Conservation (phyloP, 371 early-diverging fungal genomes). For the Mortierella sp. region DNA sequence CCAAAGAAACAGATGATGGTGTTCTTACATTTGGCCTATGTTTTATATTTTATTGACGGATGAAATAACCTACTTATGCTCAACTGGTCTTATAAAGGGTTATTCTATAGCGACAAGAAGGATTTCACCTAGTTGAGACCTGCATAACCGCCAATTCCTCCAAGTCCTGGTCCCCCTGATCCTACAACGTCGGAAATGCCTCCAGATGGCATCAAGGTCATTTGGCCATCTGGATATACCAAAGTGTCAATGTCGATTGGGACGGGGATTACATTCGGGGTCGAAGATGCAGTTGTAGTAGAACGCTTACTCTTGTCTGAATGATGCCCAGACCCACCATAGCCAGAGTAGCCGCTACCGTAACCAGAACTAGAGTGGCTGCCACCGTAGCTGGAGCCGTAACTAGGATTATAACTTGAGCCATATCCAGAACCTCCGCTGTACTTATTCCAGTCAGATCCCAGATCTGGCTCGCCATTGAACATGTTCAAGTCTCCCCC, state of each 20-base stretch:
- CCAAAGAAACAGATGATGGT: neutral
- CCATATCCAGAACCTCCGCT: neutral
- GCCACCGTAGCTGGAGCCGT: neutral
- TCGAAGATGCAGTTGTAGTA: neutral
- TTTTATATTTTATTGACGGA: neutral
- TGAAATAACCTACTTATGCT: neutral
- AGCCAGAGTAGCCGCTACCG: neutral
- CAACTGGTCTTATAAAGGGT: neutral
- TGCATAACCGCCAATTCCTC: neutral
- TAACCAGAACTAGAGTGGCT: neutral
- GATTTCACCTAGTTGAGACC: neutral
- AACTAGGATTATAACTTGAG: neutral
- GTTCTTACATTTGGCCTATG: neutral
- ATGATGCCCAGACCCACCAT: neutral
- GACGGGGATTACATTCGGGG: constrained; percentile 25
- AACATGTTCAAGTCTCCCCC: neutral
- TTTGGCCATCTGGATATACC: constrained; percentile 35
- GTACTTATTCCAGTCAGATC: constrained; percentile 6
- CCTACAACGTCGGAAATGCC: neutral
- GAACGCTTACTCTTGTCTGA: neutral
- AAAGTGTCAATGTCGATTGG: constrained; percentile 33
- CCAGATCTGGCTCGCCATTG: neutral
- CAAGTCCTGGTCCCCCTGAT: neutral
- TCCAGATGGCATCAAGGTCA: constrained; percentile 20
- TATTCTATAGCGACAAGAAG: too few relatives aligned